Conservation (phyloP, 2,329 filamentous ascomycete species). For the Blumeriella jaapii region DNA sequence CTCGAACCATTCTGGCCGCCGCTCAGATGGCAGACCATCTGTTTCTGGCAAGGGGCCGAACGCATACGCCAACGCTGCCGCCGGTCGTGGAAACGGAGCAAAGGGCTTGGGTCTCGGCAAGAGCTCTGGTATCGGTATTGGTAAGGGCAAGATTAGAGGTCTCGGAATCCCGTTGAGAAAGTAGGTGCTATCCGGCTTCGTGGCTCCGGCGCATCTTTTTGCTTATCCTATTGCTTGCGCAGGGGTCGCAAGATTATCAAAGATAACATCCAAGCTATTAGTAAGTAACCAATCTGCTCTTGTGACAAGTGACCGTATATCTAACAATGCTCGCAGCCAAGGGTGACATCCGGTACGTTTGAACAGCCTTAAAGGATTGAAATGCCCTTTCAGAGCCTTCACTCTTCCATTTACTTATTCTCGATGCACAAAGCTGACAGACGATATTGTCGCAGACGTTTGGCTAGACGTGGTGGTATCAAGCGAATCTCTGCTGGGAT, state of each 20-base stretch:
- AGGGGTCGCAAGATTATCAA: conserved; percentile 34
- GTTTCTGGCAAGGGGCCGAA: background rate
- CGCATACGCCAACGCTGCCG: background rate
- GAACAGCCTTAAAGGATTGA: background rate
- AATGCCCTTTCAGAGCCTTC: background rate
- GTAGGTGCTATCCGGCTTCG: too few relatives aligned
- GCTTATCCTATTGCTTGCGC: conserved; percentile 1
- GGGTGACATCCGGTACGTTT: conserved; percentile 39
- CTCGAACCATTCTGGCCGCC: too few relatives aligned
- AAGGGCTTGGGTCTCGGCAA: conserved; percentile 9
- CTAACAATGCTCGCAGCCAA: conserved; percentile 33
- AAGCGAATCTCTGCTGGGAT: conserved; percentile 57
- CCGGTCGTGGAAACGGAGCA: conserved; percentile 11
- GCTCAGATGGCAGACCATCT: background rate
- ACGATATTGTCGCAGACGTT: conserved; percentile 40
- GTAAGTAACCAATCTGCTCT: conserved; percentile 29
- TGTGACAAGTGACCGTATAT: conserved; percentile 11
- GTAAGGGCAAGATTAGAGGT: background rate
- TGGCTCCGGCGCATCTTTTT: too few relatives aligned
- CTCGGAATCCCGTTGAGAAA: conserved; percentile 5
- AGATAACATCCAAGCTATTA: conserved; percentile 39
- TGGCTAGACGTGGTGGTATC: conserved; percentile 66
- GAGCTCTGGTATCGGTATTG: background rate
- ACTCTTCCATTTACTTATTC: background rate
- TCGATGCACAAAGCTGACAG: background rate